These are phyloP conservation scores for Calamus simplicifolius DNA, from an alignment of 176 grass and related monocot species.

Conservation along the genomic window DNA sequence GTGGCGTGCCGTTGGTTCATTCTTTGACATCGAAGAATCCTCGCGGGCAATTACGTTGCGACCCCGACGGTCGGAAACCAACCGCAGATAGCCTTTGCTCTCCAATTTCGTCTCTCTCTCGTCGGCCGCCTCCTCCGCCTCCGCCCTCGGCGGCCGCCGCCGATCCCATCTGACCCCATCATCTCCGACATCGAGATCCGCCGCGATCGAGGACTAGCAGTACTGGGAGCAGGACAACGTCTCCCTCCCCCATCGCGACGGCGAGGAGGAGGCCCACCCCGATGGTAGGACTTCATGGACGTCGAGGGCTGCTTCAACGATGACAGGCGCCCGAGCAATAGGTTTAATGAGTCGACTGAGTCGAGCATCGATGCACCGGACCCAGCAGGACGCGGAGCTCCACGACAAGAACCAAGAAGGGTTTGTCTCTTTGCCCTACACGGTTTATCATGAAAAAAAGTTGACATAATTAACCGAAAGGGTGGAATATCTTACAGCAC, in stretches of 20 bases:
- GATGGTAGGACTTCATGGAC: conserved; percentile 82
- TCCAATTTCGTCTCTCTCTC: background rate
- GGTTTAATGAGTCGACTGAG: conserved; percentile 44
- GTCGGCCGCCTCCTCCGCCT: conserved; percentile 23
- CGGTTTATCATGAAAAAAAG: too few species aligned
- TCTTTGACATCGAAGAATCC: too few species aligned
- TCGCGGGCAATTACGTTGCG: too few species aligned
- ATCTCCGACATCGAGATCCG: conserved; percentile 60
- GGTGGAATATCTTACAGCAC: background rate
- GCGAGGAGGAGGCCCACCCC: conserved; percentile 22
- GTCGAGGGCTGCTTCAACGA: conserved; percentile 24
- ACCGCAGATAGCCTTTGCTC: background rate
- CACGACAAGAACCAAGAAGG: conserved; percentile 63
- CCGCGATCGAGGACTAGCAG: conserved; percentile 60
- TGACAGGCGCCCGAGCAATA: conserved; percentile 30
- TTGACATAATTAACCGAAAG: too few species aligned
- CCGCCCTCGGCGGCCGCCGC: conserved; percentile 5
- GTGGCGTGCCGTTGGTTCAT: too few species aligned
- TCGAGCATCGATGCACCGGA: conserved; percentile 69
- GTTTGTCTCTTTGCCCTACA: conserved; percentile 37
- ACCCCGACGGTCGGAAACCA: too few species aligned
- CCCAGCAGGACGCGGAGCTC: conserved; percentile 62
- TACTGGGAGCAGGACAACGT: conserved; percentile 78
- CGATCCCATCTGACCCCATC: conserved; percentile 54
- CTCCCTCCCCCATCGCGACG: conserved; percentile 28